Base-by-base conservation (phyloP, 2,329 filamentous ascomycete genomes). In the Ceratocystis variospora region DNA sequence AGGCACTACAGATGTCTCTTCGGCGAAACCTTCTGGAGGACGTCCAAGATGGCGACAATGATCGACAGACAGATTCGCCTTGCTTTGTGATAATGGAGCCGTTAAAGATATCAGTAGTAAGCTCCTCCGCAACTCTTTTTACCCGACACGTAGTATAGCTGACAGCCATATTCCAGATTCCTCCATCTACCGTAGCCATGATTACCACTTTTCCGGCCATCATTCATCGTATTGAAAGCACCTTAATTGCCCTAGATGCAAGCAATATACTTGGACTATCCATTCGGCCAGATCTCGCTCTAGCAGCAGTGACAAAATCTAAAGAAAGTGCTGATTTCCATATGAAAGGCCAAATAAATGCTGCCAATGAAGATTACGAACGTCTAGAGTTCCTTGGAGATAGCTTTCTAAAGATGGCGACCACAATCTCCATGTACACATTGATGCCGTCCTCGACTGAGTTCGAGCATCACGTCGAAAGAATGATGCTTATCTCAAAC, bases 301-400 rank as follows among this genome's bases (percentile, higher is more conserved):
- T 99, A 0, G 92, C 96, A 72, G 91, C 94, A 0, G 78, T 96
- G 66, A 99, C 94, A 0, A 96, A 99, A 72, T 90, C 96, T 71
- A 92, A 88, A 0, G 89, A 95, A 70, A 92, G 92, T 69, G 86
- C 85, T 0, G 87, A 88, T 6, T 89, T 96, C 46, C 83, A 90
- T 68, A 79, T 79, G 0, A 78, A 81, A 44, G 80, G 87, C 66
- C 83, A 88, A 48, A 76, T 90, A 64, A 89, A 91, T 70, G 85
- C 92, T 61, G 96, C 96, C 90, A 90, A 91, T 1, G 87, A 87
- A 48, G 97, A 97, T 71, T 99, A 99, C 71, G 94, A 99, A 74
- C 84, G 94, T 12, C 80, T 97, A 0, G 94, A 99, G 72, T 96
- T 96, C 68, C 80, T 97, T 1, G 94, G 94, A 0, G 94, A 99